These are phyloP conservation scores for Colletotrichum eremochloae DNA, from an alignment of 2,329 filamentous ascomycete genomes.

Conservation along the genomic window DNA sequence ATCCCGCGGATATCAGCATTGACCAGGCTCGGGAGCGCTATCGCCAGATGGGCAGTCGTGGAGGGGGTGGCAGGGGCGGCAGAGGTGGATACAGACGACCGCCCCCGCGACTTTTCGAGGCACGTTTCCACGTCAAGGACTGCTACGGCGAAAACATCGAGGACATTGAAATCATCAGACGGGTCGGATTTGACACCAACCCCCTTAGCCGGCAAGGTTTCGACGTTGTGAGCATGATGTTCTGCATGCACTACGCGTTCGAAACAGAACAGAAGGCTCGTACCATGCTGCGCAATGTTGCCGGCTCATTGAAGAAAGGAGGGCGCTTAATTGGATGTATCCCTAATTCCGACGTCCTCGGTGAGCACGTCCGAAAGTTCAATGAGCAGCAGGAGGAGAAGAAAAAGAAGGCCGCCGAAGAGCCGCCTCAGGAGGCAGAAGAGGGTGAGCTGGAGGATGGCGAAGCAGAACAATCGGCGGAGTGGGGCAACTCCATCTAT, in stretches of 20 bases:
- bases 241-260: conserved; percentile 99
- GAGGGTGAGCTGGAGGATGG: conserved; percentile 70
- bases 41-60: conserved; percentile 74
- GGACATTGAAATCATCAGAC: conserved; percentile 82
- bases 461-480: conserved; percentile 73
- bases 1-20: conserved; percentile 93
- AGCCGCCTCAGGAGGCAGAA: conserved; percentile 50
- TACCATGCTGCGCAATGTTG: conserved; percentile 93
- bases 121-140: conserved; percentile 90
- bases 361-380: conserved; percentile 80
- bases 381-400: conserved; percentile 69
- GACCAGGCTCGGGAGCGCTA: conserved; percentile 91
- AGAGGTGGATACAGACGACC: conserved; percentile 64
- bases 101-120: conserved; percentile 78
- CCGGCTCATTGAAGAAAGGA: conserved; percentile 90
- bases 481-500: conserved; percentile 96
- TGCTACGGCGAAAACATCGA: conserved; percentile 89
- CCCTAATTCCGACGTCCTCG: conserved; percentile 95
- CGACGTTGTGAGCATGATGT: conserved; percentile 99
- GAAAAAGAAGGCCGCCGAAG: conserved; percentile 51
- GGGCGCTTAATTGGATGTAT: conserved; percentile 95
- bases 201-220: conserved; percentile 84
- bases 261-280: conserved; percentile 91
- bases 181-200: conserved; percentile 89
- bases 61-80: conserved; percentile 68